phyloP scores from a whole-genome alignment of 148 eudicot species.

The Fagopyrum tataricum region DNA sequence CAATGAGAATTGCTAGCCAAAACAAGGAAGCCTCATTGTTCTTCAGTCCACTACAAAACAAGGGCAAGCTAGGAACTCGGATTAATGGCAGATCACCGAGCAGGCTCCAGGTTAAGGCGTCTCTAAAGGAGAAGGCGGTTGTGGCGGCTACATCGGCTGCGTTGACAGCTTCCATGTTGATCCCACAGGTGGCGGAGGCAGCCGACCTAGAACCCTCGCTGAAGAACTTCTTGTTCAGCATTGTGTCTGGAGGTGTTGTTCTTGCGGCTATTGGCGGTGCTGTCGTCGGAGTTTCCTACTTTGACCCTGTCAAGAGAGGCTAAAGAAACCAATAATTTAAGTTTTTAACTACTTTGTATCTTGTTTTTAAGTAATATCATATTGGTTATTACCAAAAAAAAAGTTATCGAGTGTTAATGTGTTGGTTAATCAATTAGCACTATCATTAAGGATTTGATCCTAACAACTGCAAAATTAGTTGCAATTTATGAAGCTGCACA shows the following conservation, averaged over 20 bases:
- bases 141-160: constrained; percentile 40
- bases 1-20: constrained; percentile 22
- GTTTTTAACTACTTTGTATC: not conserved
- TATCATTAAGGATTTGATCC: not conserved
- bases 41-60: constrained; percentile 32
- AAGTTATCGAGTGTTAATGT: not conserved
- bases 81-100: constrained; percentile 8
- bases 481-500: no score
- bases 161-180: constrained; percentile 43
- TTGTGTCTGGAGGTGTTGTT: constrained; percentile 50
- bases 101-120: constrained; percentile 27
- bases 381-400: not conserved
- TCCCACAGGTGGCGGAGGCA: constrained; percentile 49
- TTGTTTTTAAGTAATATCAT: not conserved
- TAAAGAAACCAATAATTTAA: not conserved
- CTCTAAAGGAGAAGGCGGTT: constrained; percentile 43
- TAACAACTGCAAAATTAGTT: no score
- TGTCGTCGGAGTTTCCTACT: constrained; percentile 50
- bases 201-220: constrained; percentile 40
- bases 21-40: constrained; percentile 29
- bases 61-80: constrained; percentile 11
- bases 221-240: constrained; percentile 55
- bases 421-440: not conserved
- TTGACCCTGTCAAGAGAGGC: constrained; percentile 50
- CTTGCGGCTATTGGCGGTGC: constrained; percentile 41